Base-by-base conservation (phyloP, 2,329 filamentous ascomycete genomes). In the Aspergillus fischeri region DNA sequence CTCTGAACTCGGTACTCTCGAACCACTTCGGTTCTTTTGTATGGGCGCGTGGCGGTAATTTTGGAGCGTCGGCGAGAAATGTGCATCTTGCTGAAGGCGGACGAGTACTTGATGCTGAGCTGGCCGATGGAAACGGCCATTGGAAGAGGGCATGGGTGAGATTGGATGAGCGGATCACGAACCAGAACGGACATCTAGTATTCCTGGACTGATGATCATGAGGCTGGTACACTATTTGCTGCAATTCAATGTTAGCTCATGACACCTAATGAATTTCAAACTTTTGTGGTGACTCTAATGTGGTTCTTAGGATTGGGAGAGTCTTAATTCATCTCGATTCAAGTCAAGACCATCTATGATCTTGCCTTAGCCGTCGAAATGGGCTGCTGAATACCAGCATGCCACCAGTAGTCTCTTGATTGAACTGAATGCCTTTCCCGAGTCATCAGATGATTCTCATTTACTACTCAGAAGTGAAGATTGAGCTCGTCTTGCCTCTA, bases 111-210 rank as follows among this genome's bases (percentile, higher is more conserved):
- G 72, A 72, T 53, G 70, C 70, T 11, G 71, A 73, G 52, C 53
- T 74, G n/a, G 68, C 66, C 6, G 64, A 74, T 62, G 72, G 70
- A 1, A 52, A 60, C 9, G 72, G 71, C 27, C 69, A 69, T 4
- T 74, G 70, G 71, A 61, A 64, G 20, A 56, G 61, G 42, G 68
- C 69, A 54, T 62, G 60, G 42, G 56, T 76, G 21, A 62, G 67
- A 27, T 58, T 77, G 61, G 70, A 76, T 63, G 74, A 77, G 61
- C 63, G 69, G 47, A 75, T 77, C 47, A 66, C 68, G 27, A 77
- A 77, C 58, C 65, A 71, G 20, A 63, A 76, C 55, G 74, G 74
- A 3, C 61, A 68, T 42, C 59, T 77, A 64, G 62, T 64, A 24
- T 67, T 71, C 58, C 56, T 72, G 45, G 54, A 63, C 44, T 62